phyloP scores from a whole-genome alignment of 108 stramenopile species.

The Asterionellopsis glacialis region DNA sequence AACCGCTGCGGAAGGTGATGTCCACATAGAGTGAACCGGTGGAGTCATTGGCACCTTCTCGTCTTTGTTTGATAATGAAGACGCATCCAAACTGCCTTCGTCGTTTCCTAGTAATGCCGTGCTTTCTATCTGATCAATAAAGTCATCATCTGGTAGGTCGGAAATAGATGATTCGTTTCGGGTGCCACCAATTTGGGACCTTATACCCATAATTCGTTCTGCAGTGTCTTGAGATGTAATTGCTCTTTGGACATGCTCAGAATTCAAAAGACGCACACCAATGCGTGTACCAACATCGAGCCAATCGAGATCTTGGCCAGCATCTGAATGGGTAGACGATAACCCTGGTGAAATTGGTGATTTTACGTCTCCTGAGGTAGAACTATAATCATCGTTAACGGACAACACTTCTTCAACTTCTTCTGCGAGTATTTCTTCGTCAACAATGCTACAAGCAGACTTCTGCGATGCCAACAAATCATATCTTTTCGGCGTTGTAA shows the following conservation, averaged over 20 bases:
- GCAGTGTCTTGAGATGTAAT: conserved; percentile 41
- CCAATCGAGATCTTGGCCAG: conserved; percentile 48
- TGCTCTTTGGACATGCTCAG: conserved; percentile 59
- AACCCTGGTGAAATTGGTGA: background rate
- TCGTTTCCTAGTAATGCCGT: too few species aligned
- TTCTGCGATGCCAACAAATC: background rate
- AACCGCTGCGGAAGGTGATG: conserved; percentile 39
- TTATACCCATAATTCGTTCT: conserved; percentile 29
- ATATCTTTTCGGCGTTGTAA: background rate
- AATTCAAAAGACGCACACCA: conserved; percentile 66
- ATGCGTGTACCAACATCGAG: conserved; percentile 74
- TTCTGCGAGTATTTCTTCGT: background rate
- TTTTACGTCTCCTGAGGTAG: background rate
- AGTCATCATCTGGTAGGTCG: background rate
- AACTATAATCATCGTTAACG: background rate
- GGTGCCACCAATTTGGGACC: conserved; percentile 3
- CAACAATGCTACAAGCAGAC: background rate
- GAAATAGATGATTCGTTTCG: background rate
- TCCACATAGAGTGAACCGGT: conserved; percentile 81
- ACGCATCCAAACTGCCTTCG: too few species aligned
- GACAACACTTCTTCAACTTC: background rate
- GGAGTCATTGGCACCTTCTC: background rate
- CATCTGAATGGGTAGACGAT: background rate
- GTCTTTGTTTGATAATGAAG: too few species aligned
- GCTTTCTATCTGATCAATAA: background rate